These are phyloP conservation scores for Lagenaria siceraria DNA, from an alignment of 306 rosid genomes.

Conservation along the genomic window DNA sequence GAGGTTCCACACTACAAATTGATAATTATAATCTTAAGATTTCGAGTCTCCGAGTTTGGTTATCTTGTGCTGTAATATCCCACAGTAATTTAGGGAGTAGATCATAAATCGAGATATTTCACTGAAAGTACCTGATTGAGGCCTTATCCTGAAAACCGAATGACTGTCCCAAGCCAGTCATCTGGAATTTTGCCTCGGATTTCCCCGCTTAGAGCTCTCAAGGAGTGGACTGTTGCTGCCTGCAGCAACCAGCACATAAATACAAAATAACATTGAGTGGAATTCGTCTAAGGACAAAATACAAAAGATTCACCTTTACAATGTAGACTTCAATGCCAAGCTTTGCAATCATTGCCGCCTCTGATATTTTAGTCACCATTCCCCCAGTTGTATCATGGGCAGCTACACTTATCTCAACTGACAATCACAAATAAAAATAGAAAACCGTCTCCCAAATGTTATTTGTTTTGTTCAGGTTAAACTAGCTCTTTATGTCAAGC, in stretches of 20 bases:
- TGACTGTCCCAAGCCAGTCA: constrained; percentile 81
- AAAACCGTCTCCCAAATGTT: neutral
- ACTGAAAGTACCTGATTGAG: neutral
- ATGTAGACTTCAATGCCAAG: constrained; percentile 81
- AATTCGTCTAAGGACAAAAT: neutral
- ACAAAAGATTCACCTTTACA: constrained; percentile 39
- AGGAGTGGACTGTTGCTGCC: constrained; percentile 79
- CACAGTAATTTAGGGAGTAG: neutral
- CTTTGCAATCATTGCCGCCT: constrained; percentile 86
- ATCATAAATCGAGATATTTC: neutral
- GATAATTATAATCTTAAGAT: neutral
- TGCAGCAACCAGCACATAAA: constrained; percentile 21
- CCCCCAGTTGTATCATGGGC: constrained; percentile 93
- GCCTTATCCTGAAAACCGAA: constrained; percentile 34
- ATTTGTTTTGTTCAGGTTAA: neutral
- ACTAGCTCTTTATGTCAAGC: neutral
- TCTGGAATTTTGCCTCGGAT: constrained; percentile 47
- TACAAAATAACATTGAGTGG: neutral
- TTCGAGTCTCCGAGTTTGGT: neutral
- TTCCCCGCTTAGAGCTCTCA: constrained; percentile 67
- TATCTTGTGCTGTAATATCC: neutral
- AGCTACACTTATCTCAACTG: constrained; percentile 55
- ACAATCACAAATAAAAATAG: neutral
- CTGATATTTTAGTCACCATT: constrained; percentile 68
- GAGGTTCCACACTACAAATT: neutral